phyloP scores from a whole-genome alignment of 352 stramenopile species.

The Phytopythium mirpurense region DNA sequence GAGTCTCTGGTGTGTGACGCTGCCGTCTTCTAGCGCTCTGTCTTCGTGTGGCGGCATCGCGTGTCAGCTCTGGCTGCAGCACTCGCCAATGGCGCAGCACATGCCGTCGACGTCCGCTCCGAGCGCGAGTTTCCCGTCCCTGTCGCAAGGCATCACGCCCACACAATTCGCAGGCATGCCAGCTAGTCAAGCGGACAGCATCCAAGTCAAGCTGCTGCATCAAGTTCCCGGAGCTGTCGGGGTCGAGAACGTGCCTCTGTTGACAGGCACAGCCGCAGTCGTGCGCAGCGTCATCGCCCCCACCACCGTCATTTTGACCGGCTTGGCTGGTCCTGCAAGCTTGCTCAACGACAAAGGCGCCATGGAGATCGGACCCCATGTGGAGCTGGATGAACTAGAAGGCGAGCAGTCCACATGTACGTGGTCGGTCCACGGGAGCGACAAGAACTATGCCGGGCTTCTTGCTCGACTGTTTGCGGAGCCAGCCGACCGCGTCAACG shows the following conservation, averaged over 20 bases:
- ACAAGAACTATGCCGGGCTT: slow-evolving; percentile 10
- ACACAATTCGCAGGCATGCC: slow-evolving; percentile 1
- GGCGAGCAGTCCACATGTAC: slow-evolving; percentile 56
- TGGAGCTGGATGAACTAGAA: slow-evolving; percentile 54
- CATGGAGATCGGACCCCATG: background rate
- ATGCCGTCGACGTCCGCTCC: background rate
- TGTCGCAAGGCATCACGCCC: slow-evolving; percentile 2
- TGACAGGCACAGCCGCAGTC: slow-evolving; percentile 16
- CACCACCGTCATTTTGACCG: slow-evolving; percentile 18
- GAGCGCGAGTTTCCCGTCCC: background rate
- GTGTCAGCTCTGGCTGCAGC: slow-evolving; percentile 7
- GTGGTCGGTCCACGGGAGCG: slow-evolving; percentile 15
- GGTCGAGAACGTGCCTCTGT: slow-evolving; percentile 14
- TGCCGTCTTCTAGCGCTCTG: slow-evolving; percentile 7
- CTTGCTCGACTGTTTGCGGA: slow-evolving; percentile 24
- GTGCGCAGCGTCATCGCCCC: slow-evolving; percentile 49
- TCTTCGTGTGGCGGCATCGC: background rate
- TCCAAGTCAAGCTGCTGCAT: slow-evolving; percentile 12
- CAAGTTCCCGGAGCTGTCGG: slow-evolving; percentile 36
- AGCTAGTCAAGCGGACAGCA: background rate
- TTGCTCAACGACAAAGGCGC: slow-evolving; percentile 3
- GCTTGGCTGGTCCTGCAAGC: background rate
- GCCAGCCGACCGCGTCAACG: background rate
- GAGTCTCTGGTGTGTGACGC: slow-evolving; percentile 42
- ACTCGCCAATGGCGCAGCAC: too few species aligned